Evolutionary conservation across 2,329 filamentous ascomycete genomes (phyloP), one percentile per base, ranked within the genome.

Genomic region (Dothidotthia symphoricarpi): DNA sequence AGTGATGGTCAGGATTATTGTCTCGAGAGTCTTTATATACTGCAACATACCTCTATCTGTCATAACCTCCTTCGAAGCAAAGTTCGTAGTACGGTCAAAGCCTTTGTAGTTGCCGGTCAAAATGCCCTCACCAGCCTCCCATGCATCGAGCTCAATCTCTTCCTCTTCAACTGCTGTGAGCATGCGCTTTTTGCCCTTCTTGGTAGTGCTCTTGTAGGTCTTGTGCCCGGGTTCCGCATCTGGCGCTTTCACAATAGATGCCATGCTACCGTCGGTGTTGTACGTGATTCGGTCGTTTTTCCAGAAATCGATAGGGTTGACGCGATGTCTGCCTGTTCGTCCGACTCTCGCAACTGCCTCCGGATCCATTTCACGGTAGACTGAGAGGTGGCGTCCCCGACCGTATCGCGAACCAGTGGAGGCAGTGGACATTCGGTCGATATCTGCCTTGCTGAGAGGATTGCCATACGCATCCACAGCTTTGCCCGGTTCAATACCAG

Each of bases 261-360:
- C 86, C 53, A 91, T 83, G 10, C 78, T 82, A 1, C 82, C 80
- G 16, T 81, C 77, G 13, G 77, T 73, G 34, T 83, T 81, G 57
- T 82, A 87, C 15, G 88, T 78, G 31, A 85, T 80, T 36, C 79
- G 80, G 63, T 97, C 91, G 50, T 89, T 89, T 55, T 82, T 82
- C 91, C 91, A 97, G 62, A 78, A 95, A 16, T 87, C 81, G 24
- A 96, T 69, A 0, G 90, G 93, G 43, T 81, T 80, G 45, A 88
- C 83, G 8, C 86, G 88, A 35, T 81, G 80, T 39, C 93, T 81
- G 2, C 88, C 90, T 10, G 85, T 91, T 36, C 88, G 82, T 17
- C 54, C 57, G 10, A 61, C 42, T 0, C 47, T 48, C 16, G 55
- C 53, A 29, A 57, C 43, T 17, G 55, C 44, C 8, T 63, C 57